Base-by-base conservation (phyloP, 176 grass and related monocot species). In the Carex kokanica region DNA sequence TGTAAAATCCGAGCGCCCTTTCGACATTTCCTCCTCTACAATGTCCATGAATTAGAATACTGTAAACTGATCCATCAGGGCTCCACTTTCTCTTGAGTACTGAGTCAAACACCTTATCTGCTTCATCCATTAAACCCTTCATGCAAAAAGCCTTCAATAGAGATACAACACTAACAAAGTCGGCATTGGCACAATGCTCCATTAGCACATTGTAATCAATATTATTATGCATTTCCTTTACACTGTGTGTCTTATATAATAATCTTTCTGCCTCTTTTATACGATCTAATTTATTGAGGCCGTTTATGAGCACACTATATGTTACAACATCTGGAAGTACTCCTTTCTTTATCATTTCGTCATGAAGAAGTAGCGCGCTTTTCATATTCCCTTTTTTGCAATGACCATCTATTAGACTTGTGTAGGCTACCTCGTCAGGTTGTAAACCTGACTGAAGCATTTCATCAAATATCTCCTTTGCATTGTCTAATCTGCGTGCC, bases 271-370 rank as follows among this genome's bases (percentile, higher is more conserved):
- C 95, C 88, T 98, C 90, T 85, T 93, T 93, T 55, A 65, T 94
- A 40, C 81, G 87, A 62, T 87, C 85, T 74, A 84, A 88, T 83
- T 94, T 98, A 65, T 84, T 88, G 82, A 97, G 87, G 31, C 94
- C 92, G 73, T 91, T 88, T 83, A 94, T 97, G 64, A 97, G 90
- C 63, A 97, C 94, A 89, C 83, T 94, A 86, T 97, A 97, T 3
- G 92, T 97, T 41, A 94, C 94, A 64, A 87, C 85, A 92, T 97
- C 94, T 47, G 94, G 92, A 56, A 92, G 81, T 57, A 92, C 53
- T 61, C 94, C 92, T 81, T 89, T 89, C 64, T 86, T 92, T 77
- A 91, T 91, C 94, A 94, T 94, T 64, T 92, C 83, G 88, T 97
- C 88, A 43, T 97, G 92, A 57, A 97, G 83, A 78, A 84, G 74